Base-by-base conservation (phyloP, 2,329 filamentous ascomycete species). In the Hypoxylon sp. region DNA sequence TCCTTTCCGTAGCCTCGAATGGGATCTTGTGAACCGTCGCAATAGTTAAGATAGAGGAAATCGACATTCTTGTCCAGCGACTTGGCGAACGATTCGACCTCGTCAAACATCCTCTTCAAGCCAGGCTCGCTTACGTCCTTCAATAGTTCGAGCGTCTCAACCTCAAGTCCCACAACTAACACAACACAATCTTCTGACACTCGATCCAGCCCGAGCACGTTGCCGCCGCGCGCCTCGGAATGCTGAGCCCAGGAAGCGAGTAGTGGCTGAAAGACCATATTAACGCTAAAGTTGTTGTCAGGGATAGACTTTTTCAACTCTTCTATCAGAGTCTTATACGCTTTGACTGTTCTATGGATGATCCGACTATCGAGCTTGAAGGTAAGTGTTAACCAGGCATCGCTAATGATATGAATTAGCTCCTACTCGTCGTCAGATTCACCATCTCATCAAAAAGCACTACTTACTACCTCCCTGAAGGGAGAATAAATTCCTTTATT, bases 1-100 rank as follows among this genome's bases (percentile, higher is more conserved):
- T 76, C 73, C 33, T 59, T 48, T 1, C 77, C 76, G 35, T 77
- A 78, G 13, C 70, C 75, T 22, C 17, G 17, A 5, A 78, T 50
- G 3, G 72, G 70, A 11, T 77, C 70, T 65, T 79, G 77, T 46
- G 58, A 53, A 72, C 71, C 8, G 73, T 74, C 55, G 44, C 62
- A 66, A 46, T 79, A 79, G 44, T 79, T 79, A 14, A 69, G 17
- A 47, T 69, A 69, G 13, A 69, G 59, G 39, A 59, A 69, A 19
- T 57, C 63, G 4, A 48, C 63, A 6, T 63, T 47, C 19, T 67
- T 67, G 24, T 59, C 54, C 1, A 67, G 39, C 22, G 57, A 62
- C 10, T 31, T 67, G 5, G 64, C 63, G 17, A 48, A 70, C 11
- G 63, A 57, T 48, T 65, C 44, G 11, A 67, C 52, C 13, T 64